These are phyloP conservation scores for Cercophora sp. DNA, from an alignment of 495 filamentous ascomycete genomes.

Conservation along the genomic window DNA sequence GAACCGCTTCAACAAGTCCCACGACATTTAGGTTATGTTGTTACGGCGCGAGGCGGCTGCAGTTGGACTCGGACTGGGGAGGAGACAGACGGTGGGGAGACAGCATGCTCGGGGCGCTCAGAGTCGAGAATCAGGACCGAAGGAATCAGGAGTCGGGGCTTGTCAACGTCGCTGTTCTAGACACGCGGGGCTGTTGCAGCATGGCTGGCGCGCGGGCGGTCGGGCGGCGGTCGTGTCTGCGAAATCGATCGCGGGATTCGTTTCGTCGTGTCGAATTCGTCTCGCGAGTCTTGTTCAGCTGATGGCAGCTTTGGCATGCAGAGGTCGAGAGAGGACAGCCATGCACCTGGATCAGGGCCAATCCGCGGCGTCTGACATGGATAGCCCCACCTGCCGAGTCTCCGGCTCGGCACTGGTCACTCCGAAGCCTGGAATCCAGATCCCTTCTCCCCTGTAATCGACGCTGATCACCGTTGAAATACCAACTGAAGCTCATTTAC, in stretches of 20 bases:
- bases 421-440: conserved; percentile 3
- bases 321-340: conserved; percentile 22
- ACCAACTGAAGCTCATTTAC: too few relatives aligned
- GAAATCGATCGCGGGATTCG: too few relatives aligned
- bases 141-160: too few relatives aligned
- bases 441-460: not conserved
- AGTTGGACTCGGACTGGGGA: conserved; percentile 18
- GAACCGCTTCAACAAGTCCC: conserved; percentile 68
- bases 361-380: not conserved
- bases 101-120: conserved; percentile 31
- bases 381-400: conserved; percentile 24
- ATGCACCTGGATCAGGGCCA: conserved; percentile 7
- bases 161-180: not conserved
- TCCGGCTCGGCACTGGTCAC: conserved; percentile 17
- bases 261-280: too few relatives aligned
- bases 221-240: too few relatives aligned
- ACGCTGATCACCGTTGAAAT: not conserved
- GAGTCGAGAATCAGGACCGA: too few relatives aligned
- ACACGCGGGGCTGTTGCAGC: conserved; percentile 15
- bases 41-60: conserved; percentile 20
- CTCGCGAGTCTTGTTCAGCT: too few relatives aligned
- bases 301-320: not conserved
- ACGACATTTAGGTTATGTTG: conserved; percentile 49
- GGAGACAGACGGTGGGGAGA: conserved; percentile 18
- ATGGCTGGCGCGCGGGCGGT: conserved; percentile 24